Conservation (phyloP, 495 filamentous ascomycete species). For the Trichoderma parareesei region DNA sequence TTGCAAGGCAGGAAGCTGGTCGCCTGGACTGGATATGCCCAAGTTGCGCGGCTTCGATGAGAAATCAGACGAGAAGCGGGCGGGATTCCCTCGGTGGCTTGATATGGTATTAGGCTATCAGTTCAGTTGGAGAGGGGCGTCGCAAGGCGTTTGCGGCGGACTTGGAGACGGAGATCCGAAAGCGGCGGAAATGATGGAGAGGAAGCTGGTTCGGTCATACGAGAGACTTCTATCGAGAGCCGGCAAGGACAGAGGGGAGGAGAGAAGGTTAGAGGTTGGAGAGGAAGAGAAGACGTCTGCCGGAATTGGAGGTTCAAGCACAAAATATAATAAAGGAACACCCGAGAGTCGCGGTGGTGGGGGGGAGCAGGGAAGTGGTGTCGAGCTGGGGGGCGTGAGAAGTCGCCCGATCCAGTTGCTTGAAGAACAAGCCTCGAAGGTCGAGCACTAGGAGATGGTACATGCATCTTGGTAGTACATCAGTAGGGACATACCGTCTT, state of each 20-base stretch:
- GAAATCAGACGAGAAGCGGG: slow-evolving; percentile 1
- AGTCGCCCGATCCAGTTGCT: background rate
- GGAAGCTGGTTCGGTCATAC: background rate
- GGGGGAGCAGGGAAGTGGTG: background rate
- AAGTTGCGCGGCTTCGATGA: background rate
- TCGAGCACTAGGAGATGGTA: too few species aligned
- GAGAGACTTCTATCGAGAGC: background rate
- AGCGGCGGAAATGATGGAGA: background rate
- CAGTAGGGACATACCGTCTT: too few species aligned
- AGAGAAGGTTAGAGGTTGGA: background rate
- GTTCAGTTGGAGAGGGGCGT: background rate
- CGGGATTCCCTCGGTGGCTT: background rate
- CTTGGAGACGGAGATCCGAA: background rate
- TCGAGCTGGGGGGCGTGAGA: background rate
- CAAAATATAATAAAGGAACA: background rate
- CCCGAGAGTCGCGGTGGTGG: slow-evolving; percentile 9
- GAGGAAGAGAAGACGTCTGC: background rate
- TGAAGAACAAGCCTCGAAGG: too few species aligned
- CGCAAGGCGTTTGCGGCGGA: background rate
- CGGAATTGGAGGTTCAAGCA: background rate
- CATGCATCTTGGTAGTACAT: too few species aligned
- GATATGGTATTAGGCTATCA: background rate
- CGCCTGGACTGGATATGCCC: background rate
- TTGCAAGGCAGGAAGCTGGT: background rate
- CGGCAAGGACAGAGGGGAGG: background rate